Base-by-base conservation (phyloP, 2,329 filamentous ascomycete genomes). In the Catunica adiposa region DNA sequence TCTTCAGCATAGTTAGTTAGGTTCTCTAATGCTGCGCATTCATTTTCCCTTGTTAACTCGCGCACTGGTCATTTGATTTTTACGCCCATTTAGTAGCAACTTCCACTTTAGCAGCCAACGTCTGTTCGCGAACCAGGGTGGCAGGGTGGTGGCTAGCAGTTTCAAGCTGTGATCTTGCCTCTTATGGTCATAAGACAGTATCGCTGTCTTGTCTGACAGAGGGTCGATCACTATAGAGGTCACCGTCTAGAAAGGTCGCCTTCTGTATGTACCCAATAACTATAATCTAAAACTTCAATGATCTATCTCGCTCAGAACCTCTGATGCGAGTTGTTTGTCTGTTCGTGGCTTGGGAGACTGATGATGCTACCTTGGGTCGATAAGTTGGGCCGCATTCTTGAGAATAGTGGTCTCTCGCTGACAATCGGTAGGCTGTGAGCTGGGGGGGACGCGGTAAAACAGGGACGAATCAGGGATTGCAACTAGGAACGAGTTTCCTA, bases 401-500 rank as follows among this genome's bases (percentile, higher is more conserved):
- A n/a, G 7, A 44, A n/a, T 44, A n/a, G 40, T 17, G 15, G 20
- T 34, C 29, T 34, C 11, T 34, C 11, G 29, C 29, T 34, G 29
- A 34, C 29, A 11, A 34, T 34, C 29, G 5, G 29, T 34, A 5
- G 29, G 29, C 29, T 34, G 29, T 34, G 29, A 34, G 29, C 29
- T 34, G 29, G 29, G 29, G 29, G 29, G 29, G 29, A 34, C 29
- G 40, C 15, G 40, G 8, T 25, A 48, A 25, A 48, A 48, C 44
- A 48, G 44, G 44, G 8, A 48, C 44, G 22, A 48, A 48, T 48
- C 44, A 48, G 11, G 44, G 44, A 48, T 25, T 20, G 23, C 11
- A 22, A 26, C 44, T 11, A 48, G 44, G 44, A 48, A 48, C 44
- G 44, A 29, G 44, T 26, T 48, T 48, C 22, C 44, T 48, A 48